Base-by-base conservation (phyloP, 257 asterid genomes). In the Solanum corneliomulleri region DNA sequence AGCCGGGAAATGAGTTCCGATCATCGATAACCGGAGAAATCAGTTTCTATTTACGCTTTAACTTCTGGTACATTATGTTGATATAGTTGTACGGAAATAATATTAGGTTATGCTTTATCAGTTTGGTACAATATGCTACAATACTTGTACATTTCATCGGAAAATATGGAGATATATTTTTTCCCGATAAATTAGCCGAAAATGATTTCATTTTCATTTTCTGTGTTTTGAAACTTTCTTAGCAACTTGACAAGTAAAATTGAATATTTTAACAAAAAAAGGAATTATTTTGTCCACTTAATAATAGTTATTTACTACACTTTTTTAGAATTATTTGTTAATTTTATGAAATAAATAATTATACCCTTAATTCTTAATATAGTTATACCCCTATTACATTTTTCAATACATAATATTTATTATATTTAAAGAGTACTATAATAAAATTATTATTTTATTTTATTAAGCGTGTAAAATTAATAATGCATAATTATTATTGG, bases 231-330 rank as follows among this genome's bases (percentile, higher is more conserved):
- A 76, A 42, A 41, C 35, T 76, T 76, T 76, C 35, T n/a, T 49
- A 49, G 23, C 4, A 14, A 15, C 0, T 3, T 6, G 9, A 0
- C 60, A 49, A 49, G 4, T 49, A 49, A 49, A 49, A 49, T 8
- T 16, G 0, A 49, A 49, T 0, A 6, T 49, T 49, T 15, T 49
- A 15, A 1, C 0, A 15, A 49, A 6, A 9, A 2, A 14, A 47
- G 2, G 0, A 14, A 49, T 0, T 1, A 49, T 6, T 49, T 15
- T 2, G 0, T 49, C 0, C 3, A 0, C 6, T 49, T 1, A 47
- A 47, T 49, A 16, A 49, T 15, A 5, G 23, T 49, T 49, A 0
- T 52, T 2, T 3, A 16, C 4, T 52, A 0, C 6, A 16, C 0
- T 52, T 16, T 16, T 52, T 52, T 16, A 1, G 0, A 3, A 6